Evolutionary conservation across 805 yeast genomes (phyloP).

Genomic region (Komagataella pseudopastoris): DNA sequence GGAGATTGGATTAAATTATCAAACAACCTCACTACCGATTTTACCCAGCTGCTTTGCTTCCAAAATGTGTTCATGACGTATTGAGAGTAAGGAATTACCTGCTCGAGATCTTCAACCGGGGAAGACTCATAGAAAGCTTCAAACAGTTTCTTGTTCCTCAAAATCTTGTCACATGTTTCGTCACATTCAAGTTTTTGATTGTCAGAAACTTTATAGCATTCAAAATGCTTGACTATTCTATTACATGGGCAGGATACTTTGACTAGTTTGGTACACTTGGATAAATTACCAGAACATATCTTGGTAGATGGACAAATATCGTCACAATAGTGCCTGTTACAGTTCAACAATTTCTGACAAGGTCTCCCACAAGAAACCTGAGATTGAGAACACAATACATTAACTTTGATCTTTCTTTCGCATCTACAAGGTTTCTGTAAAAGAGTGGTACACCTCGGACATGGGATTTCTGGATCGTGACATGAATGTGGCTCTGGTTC

Average conservation of each 20-base stretch:
- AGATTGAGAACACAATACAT: constrained; percentile 57
- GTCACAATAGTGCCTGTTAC: constrained; percentile 59
- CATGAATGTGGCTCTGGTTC: constrained; percentile 57
- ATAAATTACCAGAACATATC: constrained; percentile 27
- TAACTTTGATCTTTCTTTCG: constrained; percentile 23
- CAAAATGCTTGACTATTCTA: constrained; percentile 25
- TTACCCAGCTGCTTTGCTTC: constrained; percentile 27
- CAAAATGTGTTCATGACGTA: constrained; percentile 30
- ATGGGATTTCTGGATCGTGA: constrained; percentile 47
- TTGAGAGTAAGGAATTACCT: constrained; percentile 27
- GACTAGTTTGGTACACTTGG: constrained; percentile 21
- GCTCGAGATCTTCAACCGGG: constrained; percentile 6
- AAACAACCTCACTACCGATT: neutral
- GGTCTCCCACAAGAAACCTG: constrained; percentile 54
- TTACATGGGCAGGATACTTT: constrained; percentile 54
- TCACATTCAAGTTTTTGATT: constrained; percentile 45
- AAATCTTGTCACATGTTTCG: constrained; percentile 47
- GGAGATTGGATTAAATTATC: constrained; percentile 9
- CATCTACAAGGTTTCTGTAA: constrained; percentile 16
- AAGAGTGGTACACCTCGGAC: constrained; percentile 64
- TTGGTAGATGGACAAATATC: constrained; percentile 39
- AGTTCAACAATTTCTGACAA: constrained; percentile 37
- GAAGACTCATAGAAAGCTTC: constrained; percentile 41
- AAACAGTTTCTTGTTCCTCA: constrained; percentile 48
- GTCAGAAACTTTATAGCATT: constrained; percentile 28